Evolutionary conservation across 768 basidiomycete genomes (phyloP).

Genomic region (Auricularia cornea): DNA sequence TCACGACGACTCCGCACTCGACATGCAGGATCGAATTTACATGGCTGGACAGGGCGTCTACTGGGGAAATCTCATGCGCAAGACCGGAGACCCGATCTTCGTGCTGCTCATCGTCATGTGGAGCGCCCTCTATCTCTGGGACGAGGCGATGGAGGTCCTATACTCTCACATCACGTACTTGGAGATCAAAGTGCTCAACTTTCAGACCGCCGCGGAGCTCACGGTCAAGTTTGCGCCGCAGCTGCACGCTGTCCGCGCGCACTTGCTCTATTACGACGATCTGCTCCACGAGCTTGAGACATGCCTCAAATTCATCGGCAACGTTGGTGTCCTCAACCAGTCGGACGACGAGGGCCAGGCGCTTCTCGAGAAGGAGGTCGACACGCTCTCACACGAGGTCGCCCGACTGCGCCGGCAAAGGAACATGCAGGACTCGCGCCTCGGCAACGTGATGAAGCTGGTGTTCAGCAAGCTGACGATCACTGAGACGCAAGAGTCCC

Average conservation of each 20-base stretch:
- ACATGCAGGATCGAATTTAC: constrained; percentile 4
- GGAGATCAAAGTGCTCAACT: constrained; percentile 32
- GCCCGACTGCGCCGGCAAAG: constrained; percentile 4
- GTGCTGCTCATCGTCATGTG: constrained; percentile 44
- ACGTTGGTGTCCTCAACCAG: neutral
- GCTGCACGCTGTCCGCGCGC: constrained; percentile 48
- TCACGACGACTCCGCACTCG: constrained; percentile 29
- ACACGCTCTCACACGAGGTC: constrained; percentile 27
- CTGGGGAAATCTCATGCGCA: constrained; percentile 26
- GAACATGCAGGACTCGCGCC: constrained; percentile 6
- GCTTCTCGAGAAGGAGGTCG: constrained; percentile 40
- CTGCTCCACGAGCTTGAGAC: constrained; percentile 47
- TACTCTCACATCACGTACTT: constrained; percentile 43
- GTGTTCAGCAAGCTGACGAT: neutral
- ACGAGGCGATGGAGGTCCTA: constrained; percentile 45
- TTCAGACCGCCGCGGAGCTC: too few species aligned
- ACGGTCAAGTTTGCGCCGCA: constrained; percentile 38
- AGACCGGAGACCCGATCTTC: constrained; percentile 43
- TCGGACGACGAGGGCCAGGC: constrained; percentile 13
- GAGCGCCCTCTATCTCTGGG: constrained; percentile 57
- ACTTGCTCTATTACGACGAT: constrained; percentile 46
- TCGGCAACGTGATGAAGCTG: constrained; percentile 9
- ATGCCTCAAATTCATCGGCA: constrained; percentile 32
- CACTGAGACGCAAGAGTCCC: constrained; percentile 22
- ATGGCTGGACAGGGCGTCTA: constrained; percentile 26